Base-by-base conservation (phyloP, 345 rosid genomes). In the Bruguiera sexangula region DNA sequence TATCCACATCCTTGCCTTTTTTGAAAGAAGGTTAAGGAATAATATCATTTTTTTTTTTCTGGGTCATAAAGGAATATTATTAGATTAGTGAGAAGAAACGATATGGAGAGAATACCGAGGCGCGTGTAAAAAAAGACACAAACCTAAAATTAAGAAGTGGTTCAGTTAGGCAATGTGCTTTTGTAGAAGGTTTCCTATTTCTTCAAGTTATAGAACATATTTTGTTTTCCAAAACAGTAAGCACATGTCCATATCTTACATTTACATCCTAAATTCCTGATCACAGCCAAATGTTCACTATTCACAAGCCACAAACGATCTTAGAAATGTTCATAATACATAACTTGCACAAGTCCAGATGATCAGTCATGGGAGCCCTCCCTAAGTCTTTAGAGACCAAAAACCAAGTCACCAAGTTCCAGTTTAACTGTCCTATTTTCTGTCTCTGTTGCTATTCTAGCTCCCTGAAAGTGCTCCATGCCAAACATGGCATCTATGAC, bases 141-240 rank as follows among this genome's bases (percentile, higher is more conserved):
- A 13, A 19, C 69, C 56, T 67, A 24, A 39, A 64, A 22, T 54
- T 69, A 56, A 34, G 37, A 60, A 50, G 21, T 46, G 72, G 55
- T 72, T 72, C 79, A 63, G 73, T 73, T 67, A 68, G 30, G 78
- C 65, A 24, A 68, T 26, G 22, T 26, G 32, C 71, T 51, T 52
- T 59, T 21, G 37, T 56, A 64, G 6, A 26, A 29, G 32, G n/a
- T 32, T 61, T 7, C 58, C 18, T 52, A 24, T 26, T 32, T 70
- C 60, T 32, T 51, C 20, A 19, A 69, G 51, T 16, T n/a, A 24
- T 57, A 10, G 32, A 50, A 37, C 27, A 15, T 50, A 8, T 46
- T 29, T 69, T 29, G 54, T 62, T 69, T 29, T 31, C 46, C 34
- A 58, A 22, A 60, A 50, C 36, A 21, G 46, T 18, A 21, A 20